Percentiles rank a stretch among this genome's conserved stretches.
Evolutionary conservation across 2,329 filamentous ascomycete species (phyloP).

Genomic region (Colletotrichum australisinense): DNA sequence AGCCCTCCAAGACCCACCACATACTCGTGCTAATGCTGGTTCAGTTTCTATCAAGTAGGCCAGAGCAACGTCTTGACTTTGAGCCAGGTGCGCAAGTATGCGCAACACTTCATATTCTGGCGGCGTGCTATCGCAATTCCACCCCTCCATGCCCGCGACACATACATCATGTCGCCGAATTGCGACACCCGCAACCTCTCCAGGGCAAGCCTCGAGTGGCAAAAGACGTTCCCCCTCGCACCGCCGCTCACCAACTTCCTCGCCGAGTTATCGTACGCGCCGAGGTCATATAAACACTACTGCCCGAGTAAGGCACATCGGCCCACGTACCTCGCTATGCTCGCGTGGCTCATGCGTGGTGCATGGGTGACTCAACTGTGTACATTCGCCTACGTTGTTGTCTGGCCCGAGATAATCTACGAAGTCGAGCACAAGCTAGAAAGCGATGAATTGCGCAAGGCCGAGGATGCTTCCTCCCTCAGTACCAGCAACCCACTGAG

Average conservation of each 20-base stretch:
- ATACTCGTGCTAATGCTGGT: background rate
- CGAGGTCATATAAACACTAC: constrained; percentile 84
- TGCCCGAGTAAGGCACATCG: constrained; percentile 91
- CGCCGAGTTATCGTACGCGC: constrained; percentile 82
- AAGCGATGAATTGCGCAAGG: constrained; percentile 67
- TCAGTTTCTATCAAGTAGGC: constrained; percentile 74
- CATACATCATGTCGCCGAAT: constrained; percentile 92
- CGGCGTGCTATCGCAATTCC: constrained; percentile 91
- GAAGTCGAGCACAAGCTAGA: constrained; percentile 80
- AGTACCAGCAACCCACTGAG: constrained; percentile 24
- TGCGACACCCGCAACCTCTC: constrained; percentile 81
- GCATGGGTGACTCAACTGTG: constrained; percentile 95
- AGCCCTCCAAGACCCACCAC: no score
- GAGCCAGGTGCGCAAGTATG: constrained; percentile 85
- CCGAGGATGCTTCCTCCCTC: constrained; percentile 36
- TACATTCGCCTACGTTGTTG: constrained; percentile 89
- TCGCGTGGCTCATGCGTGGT: constrained; percentile 92
- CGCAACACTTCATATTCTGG: constrained; percentile 96
- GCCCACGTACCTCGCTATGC: constrained; percentile 86
- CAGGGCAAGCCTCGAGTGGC: constrained; percentile 77
- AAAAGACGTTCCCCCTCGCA: constrained; percentile 82
- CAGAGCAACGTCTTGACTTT: constrained; percentile 79
- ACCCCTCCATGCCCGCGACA: constrained; percentile 88
- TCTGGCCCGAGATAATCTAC: constrained; percentile 84
- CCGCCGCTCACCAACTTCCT: constrained; percentile 89